phyloP scores from a whole-genome alignment of 352 stramenopile genomes.

The Globisporangium perplexum region DNA sequence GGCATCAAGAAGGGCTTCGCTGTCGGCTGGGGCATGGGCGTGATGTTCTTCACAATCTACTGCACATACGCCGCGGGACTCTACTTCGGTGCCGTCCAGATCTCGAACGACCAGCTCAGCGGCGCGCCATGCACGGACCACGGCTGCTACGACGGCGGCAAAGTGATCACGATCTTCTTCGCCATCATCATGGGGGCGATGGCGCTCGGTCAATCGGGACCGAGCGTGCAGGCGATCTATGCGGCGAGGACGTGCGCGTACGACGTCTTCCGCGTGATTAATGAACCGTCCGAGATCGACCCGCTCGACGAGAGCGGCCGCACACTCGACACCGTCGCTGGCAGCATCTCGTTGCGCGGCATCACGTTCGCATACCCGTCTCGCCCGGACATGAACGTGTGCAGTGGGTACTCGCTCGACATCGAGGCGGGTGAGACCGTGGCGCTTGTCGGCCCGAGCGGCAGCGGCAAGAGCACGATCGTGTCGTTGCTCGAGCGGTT shows the following conservation, averaged over 20 bases:
- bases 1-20: slow-evolving; percentile 47
- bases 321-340: slow-evolving; percentile 18
- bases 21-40: slow-evolving; percentile 45
- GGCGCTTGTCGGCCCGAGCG: slow-evolving; percentile 6
- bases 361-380: slow-evolving; percentile 76
- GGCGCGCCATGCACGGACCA: slow-evolving; percentile 20
- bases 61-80: slow-evolving; percentile 75
- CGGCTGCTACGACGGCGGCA: slow-evolving; percentile 54
- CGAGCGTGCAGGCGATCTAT: slow-evolving; percentile 52
- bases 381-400: slow-evolving; percentile 48
- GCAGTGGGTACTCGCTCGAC: slow-evolving; percentile 46
- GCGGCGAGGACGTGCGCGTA: slow-evolving; percentile 49
- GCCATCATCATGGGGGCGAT: slow-evolving; percentile 66
- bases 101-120: slow-evolving; percentile 47
- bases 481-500: slow-evolving; percentile 8
- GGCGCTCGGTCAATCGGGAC: slow-evolving; percentile 59
- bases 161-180: slow-evolving; percentile 72
- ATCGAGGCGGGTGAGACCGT: slow-evolving; percentile 66
- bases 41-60: slow-evolving; percentile 65
- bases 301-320: slow-evolving; percentile 26
- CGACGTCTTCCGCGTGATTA: slow-evolving; percentile 63
- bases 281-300: slow-evolving; percentile 50
- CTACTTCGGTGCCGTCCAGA: slow-evolving; percentile 68
- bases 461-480: slow-evolving; percentile 8
- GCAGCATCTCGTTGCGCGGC: slow-evolving; percentile 71